Evolutionary conservation across 768 basidiomycete genomes (phyloP).

Genomic region (Rhodotorula babjevae): DNA sequence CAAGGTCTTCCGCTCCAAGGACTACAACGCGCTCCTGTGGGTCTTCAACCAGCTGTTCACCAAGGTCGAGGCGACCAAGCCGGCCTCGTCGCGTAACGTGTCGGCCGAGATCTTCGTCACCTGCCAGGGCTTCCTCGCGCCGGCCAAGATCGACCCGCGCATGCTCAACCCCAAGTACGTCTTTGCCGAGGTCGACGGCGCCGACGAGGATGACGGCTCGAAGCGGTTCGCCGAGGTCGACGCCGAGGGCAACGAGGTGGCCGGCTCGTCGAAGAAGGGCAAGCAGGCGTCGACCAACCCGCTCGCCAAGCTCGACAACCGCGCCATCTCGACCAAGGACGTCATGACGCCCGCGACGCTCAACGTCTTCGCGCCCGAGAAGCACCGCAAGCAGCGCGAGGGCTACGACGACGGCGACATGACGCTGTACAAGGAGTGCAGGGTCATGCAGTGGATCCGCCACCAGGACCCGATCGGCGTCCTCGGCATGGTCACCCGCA

Average conservation of each 20-base stretch:
- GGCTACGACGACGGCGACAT: conserved; percentile 95
- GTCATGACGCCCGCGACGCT: conserved; percentile 60
- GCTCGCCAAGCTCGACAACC: conserved; percentile 28
- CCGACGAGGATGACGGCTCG: conserved; percentile 18
- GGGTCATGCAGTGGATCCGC: conserved; percentile 67
- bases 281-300: conserved; percentile 32
- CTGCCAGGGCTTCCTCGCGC: conserved; percentile 88
- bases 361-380: conserved; percentile 96
- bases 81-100: conserved; percentile 94
- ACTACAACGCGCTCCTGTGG: conserved; percentile 98
- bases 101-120: conserved; percentile 99
- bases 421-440: conserved; percentile 71
- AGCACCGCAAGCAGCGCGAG: conserved; percentile 84
- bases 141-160: conserved; percentile 92
- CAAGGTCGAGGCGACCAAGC: conserved; percentile 97
- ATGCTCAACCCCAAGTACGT: conserved; percentile 96
- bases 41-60: conserved; percentile 94
- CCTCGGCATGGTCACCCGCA: conserved; percentile 71
- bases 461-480: conserved; percentile 68
- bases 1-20: conserved; percentile 95
- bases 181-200: conserved; percentile 74
- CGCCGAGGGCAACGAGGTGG: not conserved
- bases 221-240: not conserved
- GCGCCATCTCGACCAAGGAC: conserved; percentile 36
- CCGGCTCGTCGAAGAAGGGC: not conserved